These are phyloP conservation scores for Strobilomyces dryophilus DNA, from an alignment of 768 basidiomycete genomes.

Conservation along the genomic window DNA sequence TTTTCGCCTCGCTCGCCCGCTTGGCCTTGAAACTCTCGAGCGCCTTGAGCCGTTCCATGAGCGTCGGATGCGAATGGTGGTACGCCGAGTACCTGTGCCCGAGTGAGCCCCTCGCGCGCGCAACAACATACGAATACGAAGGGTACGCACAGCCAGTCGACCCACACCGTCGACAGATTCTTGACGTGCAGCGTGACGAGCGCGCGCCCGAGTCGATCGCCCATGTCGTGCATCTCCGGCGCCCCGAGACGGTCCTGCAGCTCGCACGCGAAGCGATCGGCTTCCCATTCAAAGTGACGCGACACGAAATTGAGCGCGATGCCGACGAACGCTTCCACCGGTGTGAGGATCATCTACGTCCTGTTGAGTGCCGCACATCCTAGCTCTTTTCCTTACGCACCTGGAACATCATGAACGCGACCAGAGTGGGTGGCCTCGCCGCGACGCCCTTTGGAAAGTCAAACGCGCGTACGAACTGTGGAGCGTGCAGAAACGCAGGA, in stretches of 20 bases:
- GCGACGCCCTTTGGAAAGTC: constrained; percentile 69
- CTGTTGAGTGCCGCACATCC: not conserved
- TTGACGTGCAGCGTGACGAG: constrained; percentile 85
- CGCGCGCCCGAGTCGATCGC: constrained; percentile 76
- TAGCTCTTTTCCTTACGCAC: constrained; percentile 20
- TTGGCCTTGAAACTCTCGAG: constrained; percentile 64
- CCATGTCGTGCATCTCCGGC: constrained; percentile 76
- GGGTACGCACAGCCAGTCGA: constrained; percentile 71
- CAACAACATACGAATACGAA: not conserved
- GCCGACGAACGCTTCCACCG: constrained; percentile 68
- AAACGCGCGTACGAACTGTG: constrained; percentile 75
- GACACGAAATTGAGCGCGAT: constrained; percentile 79
- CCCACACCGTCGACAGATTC: constrained; percentile 91
- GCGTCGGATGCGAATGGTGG: constrained; percentile 93
- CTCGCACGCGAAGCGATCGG: constrained; percentile 82
- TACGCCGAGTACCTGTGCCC: constrained; percentile 81
- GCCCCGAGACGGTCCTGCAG: constrained; percentile 45
- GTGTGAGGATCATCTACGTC: constrained; percentile 70
- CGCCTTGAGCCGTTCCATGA: constrained; percentile 83
- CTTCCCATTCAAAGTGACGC: constrained; percentile 88
- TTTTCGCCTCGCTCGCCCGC: constrained; percentile 27
- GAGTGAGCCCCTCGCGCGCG: too few species aligned
- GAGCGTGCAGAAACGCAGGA: constrained; percentile 84
- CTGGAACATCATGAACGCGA: constrained; percentile 87
- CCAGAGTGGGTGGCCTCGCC: constrained; percentile 68